phyloP scores from a whole-genome alignment of 352 stramenopile species.

The Pythium phragmiticola region DNA sequence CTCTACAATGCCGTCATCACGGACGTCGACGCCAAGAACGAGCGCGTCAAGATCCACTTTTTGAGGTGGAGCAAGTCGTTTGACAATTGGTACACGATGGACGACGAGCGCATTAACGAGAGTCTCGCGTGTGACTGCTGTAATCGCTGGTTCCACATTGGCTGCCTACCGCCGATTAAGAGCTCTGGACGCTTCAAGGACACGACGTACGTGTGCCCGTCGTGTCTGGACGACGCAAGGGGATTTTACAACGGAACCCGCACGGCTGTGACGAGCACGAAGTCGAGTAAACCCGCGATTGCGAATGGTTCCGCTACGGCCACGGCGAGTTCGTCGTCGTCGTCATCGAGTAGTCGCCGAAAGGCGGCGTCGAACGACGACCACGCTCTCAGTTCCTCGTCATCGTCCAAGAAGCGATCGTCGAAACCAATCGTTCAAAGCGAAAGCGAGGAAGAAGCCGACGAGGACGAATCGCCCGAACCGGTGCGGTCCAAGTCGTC shows the following conservation, averaged over 20 bases:
- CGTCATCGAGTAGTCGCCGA: constrained; percentile 10
- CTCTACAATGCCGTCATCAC: constrained; percentile 87
- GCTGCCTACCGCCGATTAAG: constrained; percentile 82
- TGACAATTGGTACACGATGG: constrained; percentile 88
- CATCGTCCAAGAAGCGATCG: constrained; percentile 32
- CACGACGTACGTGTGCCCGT: constrained; percentile 82
- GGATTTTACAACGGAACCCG: constrained; percentile 63
- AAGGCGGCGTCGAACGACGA: constrained; percentile 17
- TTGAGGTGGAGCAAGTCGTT: constrained; percentile 86
- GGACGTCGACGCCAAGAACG: constrained; percentile 63
- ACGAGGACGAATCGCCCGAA: constrained; percentile 13
- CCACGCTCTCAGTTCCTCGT: constrained; percentile 10
- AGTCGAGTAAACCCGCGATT: constrained; percentile 31
- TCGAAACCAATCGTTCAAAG: constrained; percentile 33
- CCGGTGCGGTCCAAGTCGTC: constrained; percentile 16
- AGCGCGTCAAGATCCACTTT: constrained; percentile 88
- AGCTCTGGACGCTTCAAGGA: constrained; percentile 82
- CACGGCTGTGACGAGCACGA: constrained; percentile 40
- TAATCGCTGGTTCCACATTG: constrained; percentile 89
- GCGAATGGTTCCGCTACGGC: constrained; percentile 17
- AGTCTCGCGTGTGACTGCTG: constrained; percentile 87
- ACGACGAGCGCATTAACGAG: constrained; percentile 88
- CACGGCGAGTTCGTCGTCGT: neutral
- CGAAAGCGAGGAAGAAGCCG: constrained; percentile 24
- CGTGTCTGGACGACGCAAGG: constrained; percentile 75